phyloP scores from a whole-genome alignment of 768 basidiomycete genomes.

The Phylloporus arenicola region DNA sequence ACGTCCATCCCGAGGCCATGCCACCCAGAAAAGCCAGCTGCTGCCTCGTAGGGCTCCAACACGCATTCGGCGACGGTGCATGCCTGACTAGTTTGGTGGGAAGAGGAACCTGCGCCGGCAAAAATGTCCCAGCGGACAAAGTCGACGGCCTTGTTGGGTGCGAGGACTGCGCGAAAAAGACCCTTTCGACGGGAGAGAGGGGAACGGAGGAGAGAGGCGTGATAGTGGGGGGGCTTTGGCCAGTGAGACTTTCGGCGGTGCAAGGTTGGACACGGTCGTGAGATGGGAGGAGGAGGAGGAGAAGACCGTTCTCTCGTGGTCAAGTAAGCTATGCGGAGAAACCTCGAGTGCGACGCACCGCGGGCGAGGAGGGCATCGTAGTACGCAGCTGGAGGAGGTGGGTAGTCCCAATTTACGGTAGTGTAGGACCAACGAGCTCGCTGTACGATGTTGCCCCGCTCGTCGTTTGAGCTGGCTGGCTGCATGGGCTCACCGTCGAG shows the following conservation, averaged over 20 bases:
- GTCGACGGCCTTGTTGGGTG: conserved; percentile 18
- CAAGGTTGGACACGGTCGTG: conserved; percentile 6
- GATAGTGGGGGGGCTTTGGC: conserved; percentile 27
- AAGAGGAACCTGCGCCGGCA: neutral
- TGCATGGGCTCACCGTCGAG: conserved; percentile 11
- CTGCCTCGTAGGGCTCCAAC: conserved; percentile 23
- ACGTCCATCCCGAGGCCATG: conserved; percentile 18
- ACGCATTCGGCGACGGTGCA: conserved; percentile 17
- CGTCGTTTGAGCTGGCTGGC: conserved; percentile 9
- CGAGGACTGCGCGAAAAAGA: conserved; percentile 19
- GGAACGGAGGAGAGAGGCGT: conserved; percentile 24
- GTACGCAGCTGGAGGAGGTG: conserved; percentile 9
- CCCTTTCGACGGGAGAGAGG: conserved; percentile 24
- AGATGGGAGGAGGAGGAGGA: neutral
- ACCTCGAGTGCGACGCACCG: conserved; percentile 26
- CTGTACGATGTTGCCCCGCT: conserved; percentile 1
- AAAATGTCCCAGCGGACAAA: conserved; percentile 24
- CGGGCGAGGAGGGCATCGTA: conserved; percentile 20
- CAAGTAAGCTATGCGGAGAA: conserved; percentile 22
- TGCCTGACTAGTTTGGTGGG: neutral
- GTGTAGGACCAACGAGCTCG: conserved; percentile 7
- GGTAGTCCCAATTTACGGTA: conserved; percentile 20
- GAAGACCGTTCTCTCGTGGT: conserved; percentile 4
- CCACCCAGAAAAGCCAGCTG: conserved; percentile 28
- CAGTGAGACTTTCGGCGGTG: conserved; percentile 13